Conservation (phyloP, 495 filamentous ascomycete species). For the Hamigera avellanea region DNA sequence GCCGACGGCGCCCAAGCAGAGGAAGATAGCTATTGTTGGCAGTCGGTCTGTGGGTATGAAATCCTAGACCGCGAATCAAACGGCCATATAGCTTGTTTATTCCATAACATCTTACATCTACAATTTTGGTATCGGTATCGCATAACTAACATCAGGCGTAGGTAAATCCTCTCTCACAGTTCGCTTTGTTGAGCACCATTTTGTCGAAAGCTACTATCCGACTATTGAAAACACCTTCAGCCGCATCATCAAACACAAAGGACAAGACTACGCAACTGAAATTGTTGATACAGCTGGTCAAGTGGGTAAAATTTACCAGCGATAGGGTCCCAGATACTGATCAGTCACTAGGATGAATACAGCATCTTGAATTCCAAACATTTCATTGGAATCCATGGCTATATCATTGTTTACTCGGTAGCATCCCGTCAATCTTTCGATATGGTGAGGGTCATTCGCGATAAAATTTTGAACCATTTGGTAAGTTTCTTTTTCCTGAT, state of each 20-base stretch:
- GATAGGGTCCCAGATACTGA: conserved; percentile 7
- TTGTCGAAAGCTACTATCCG: conserved; percentile 97
- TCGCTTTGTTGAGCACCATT: conserved; percentile 94
- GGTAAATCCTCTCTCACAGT: conserved; percentile 98
- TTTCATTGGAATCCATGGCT: conserved; percentile 98
- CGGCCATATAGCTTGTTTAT: too few relatives aligned
- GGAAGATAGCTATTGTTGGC: conserved; percentile 97
- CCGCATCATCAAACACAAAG: conserved; percentile 82
- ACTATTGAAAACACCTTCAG: conserved; percentile 99
- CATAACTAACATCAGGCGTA: conserved; percentile 19
- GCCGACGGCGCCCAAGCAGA: conserved; percentile 79
- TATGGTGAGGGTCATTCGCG: conserved; percentile 87
- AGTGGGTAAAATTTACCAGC: conserved; percentile 38
- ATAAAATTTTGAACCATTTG: conserved; percentile 95
- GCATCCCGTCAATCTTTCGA: conserved; percentile 89
- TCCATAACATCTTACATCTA: not conserved
- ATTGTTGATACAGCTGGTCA: conserved; percentile 98
- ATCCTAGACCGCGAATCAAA: not conserved
- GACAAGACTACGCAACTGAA: conserved; percentile 89
- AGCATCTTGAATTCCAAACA: conserved; percentile 96
- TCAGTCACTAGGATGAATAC: conserved; percentile 72
- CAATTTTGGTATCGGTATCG: not conserved
- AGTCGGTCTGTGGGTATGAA: conserved; percentile 88
- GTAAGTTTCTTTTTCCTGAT: conserved; percentile 38
- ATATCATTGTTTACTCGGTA: conserved; percentile 96